Evolutionary conservation across 1,284 basidiomycete species (phyloP).

Genomic region (Laetiporus sulphureus): DNA sequence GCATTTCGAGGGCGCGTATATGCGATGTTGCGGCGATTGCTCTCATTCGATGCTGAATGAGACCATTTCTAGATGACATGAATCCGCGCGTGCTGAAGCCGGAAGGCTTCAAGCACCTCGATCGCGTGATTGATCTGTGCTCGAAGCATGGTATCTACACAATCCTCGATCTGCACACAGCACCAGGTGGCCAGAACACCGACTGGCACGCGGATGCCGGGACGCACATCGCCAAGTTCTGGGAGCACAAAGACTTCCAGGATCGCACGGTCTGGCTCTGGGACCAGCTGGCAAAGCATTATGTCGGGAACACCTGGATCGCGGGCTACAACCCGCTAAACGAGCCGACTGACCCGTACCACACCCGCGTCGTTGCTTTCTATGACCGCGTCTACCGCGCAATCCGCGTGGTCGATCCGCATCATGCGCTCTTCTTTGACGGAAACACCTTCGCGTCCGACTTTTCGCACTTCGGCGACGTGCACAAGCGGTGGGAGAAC

Average conservation of each 20-base stretch:
- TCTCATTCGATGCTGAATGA: background rate
- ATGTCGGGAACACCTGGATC: conserved; percentile 59
- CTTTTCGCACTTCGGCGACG: conserved; percentile 59
- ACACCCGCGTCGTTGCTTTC: conserved; percentile 46
- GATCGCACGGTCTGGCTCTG: conserved; percentile 67
- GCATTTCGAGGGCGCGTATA: conserved; percentile 60
- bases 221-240: conserved; percentile 55
- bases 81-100: conserved; percentile 57
- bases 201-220: conserved; percentile 52
- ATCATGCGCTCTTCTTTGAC: conserved; percentile 64
- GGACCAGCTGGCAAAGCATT: conserved; percentile 60
- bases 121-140: conserved; percentile 54
- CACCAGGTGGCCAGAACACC: conserved; percentile 56
- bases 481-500: conserved; percentile 42
- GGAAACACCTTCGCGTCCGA: conserved; percentile 78
- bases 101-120: conserved; percentile 60
- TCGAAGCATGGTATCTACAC: conserved; percentile 54
- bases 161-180: conserved; percentile 58
- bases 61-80: conserved; percentile 52
- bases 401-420: conserved; percentile 55
- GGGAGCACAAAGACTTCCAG: conserved; percentile 73
- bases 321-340: conserved; percentile 72
- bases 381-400: conserved; percentile 59
- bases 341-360: conserved; percentile 60
- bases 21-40: background rate